phyloP scores from a whole-genome alignment of 2,329 filamentous ascomycete genomes.

The Curvularia sp. region DNA sequence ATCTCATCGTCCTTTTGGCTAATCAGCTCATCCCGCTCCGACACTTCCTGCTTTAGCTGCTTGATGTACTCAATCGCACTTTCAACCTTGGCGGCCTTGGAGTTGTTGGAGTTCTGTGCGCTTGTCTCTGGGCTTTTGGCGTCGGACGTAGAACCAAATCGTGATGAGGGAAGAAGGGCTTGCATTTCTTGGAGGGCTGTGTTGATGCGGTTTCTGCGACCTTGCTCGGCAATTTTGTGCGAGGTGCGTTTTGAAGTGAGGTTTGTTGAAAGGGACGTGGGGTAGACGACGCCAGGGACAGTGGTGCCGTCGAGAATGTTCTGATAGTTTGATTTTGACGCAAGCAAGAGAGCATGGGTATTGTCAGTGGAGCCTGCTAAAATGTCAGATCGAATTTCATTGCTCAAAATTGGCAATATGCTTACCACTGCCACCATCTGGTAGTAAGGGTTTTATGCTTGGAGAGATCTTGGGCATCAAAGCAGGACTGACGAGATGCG shows the following conservation, averaged over 20 bases:
- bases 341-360: slow-evolving; percentile 75
- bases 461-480: slow-evolving; percentile 89
- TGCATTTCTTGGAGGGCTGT: slow-evolving; percentile 92
- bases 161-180: slow-evolving; percentile 72
- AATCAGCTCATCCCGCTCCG: slow-evolving; percentile 68
- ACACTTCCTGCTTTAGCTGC: slow-evolving; percentile 76
- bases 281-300: slow-evolving; percentile 88
- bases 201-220: slow-evolving; percentile 93
- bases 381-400: slow-evolving; percentile 20
- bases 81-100: slow-evolving; percentile 97
- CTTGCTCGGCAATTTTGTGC: slow-evolving; percentile 97
- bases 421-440: slow-evolving; percentile 65
- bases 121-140: slow-evolving; percentile 49
- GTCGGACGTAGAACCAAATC: slow-evolving; percentile 40
- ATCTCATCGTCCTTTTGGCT: slow-evolving; percentile 71
- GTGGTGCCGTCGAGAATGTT: slow-evolving; percentile 94
- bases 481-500: slow-evolving; percentile 81
- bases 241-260: slow-evolving; percentile 95
- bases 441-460: slow-evolving; percentile 89
- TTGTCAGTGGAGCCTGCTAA: slow-evolving; percentile 60
- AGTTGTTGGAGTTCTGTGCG: slow-evolving; percentile 57
- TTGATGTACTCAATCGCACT: slow-evolving; percentile 96
- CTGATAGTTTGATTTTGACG: slow-evolving; percentile 97
- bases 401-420: slow-evolving; percentile 16
- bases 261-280: slow-evolving; percentile 88